Evolutionary conservation across 495 filamentous ascomycete genomes (phyloP).

Genomic region (Lasiosphaeriaceae sp.): DNA sequence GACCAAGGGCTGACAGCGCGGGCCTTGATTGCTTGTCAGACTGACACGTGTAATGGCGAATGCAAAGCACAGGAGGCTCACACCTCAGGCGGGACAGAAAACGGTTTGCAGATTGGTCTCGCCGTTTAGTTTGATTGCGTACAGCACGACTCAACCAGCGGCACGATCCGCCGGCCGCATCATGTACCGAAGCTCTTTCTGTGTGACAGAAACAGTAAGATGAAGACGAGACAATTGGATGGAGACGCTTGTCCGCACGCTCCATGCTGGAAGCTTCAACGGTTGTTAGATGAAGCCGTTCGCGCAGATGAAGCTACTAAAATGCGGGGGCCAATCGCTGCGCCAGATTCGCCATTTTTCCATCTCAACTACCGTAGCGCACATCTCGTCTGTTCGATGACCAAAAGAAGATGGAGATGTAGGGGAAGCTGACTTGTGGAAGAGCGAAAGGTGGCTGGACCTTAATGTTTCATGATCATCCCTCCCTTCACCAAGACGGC

Average conservation of each 20-base stretch:
- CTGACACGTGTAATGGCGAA: slow-evolving; percentile 28
- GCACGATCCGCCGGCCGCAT: no score
- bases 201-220: no score
- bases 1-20: background rate
- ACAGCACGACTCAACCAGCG: no score
- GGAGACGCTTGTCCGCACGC: background rate
- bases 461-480: slow-evolving; percentile 16
- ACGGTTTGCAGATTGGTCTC: background rate
- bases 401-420: background rate
- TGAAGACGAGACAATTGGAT: background rate
- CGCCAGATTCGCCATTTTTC: slow-evolving; percentile 2
- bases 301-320: background rate
- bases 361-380: background rate
- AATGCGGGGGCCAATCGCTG: slow-evolving; percentile 11
- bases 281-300: background rate
- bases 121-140: no score
- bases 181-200: no score
- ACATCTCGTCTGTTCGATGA: no score
- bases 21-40: slow-evolving; percentile 19
- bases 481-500: slow-evolving; percentile 1
- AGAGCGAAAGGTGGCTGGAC: slow-evolving; percentile 11
- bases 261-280: background rate
- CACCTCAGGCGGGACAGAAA: background rate
- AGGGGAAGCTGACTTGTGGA: slow-evolving; percentile 9
- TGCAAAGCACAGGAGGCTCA: no score